These are phyloP conservation scores for Cystobasidium pallidum DNA, from an alignment of 1,284 basidiomycete genomes.

Conservation along the genomic window DNA sequence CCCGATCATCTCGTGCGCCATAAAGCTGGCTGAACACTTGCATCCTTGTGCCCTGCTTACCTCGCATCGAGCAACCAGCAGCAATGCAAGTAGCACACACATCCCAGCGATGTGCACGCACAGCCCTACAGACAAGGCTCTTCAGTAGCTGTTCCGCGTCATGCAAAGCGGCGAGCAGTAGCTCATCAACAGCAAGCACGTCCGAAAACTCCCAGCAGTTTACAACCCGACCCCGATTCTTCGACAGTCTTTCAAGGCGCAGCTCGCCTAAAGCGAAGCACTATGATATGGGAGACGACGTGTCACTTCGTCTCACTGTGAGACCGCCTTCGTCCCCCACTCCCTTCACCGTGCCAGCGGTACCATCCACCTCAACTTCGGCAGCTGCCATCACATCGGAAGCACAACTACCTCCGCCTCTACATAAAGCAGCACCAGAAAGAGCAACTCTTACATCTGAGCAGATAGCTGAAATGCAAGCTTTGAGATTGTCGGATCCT, in stretches of 20 bases:
- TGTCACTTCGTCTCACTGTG: conserved; percentile 17
- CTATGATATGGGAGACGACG: conserved; percentile 7
- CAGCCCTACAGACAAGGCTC: not conserved
- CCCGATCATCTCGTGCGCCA: too few species aligned
- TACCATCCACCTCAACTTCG: not conserved
- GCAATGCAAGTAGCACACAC: conserved; percentile 6
- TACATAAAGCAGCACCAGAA: conserved; percentile 17
- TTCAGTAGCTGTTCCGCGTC: conserved; percentile 10
- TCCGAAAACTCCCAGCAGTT: conserved; percentile 22
- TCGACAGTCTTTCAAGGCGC: conserved; percentile 22
- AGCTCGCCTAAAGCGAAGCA: conserved; percentile 25
- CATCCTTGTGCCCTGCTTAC: too few species aligned
- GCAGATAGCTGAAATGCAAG: conserved; percentile 39
- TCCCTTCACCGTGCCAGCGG: conserved; percentile 17
- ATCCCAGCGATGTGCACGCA: conserved; percentile 5
- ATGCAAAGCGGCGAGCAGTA: conserved; percentile 4
- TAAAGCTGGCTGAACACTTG: too few species aligned
- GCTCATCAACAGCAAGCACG: conserved; percentile 17
- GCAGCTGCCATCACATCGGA: not conserved
- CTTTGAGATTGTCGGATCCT: conserved; percentile 32
- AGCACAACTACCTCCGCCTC: conserved; percentile 8
- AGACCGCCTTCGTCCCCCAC: conserved; percentile 32
- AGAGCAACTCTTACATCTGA: conserved; percentile 21
- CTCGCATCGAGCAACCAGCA: not conserved
- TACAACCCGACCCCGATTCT: conserved; percentile 24